Percentiles rank a stretch among this genome's conserved stretches.
phyloP scores from a whole-genome alignment of 495 filamentous ascomycete genomes.

The Xylaria palmicola region DNA sequence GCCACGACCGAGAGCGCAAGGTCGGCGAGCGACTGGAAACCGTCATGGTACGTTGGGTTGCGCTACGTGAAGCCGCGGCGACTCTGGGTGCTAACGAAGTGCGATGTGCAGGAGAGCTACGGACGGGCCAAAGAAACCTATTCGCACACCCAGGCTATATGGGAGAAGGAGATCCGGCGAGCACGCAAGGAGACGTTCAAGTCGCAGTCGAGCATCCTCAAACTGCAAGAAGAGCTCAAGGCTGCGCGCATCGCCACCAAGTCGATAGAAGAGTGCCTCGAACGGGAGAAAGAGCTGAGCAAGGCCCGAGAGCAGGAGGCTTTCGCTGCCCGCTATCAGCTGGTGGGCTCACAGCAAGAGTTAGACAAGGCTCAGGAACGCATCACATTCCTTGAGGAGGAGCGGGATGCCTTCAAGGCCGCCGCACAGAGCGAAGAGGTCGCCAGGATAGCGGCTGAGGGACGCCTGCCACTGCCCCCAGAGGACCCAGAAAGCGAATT shows the following conservation, averaged over 20 bases:
- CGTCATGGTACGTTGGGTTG: constrained; percentile 57
- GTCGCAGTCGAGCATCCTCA: constrained; percentile 70
- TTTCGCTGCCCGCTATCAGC: constrained; percentile 69
- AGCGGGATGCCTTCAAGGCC: constrained; percentile 64
- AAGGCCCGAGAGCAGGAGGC: constrained; percentile 68
- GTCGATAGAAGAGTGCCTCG: constrained; percentile 39
- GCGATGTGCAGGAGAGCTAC: constrained; percentile 62
- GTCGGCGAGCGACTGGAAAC: constrained; percentile 76
- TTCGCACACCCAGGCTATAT: constrained; percentile 67
- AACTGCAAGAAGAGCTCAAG: constrained; percentile 82
- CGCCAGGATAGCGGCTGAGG: constrained; percentile 62
- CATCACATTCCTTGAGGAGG: constrained; percentile 65
- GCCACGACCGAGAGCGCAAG: constrained; percentile 67
- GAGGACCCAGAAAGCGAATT: constrained; percentile 44
- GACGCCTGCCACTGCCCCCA: constrained; percentile 58
- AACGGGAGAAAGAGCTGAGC: constrained; percentile 48
- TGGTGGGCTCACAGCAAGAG: constrained; percentile 74
- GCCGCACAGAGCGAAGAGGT: constrained; percentile 58
- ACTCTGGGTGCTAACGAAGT: background rate
- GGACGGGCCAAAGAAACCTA: constrained; percentile 73
- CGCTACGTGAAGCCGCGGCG: background rate
- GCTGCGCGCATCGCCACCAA: constrained; percentile 53
- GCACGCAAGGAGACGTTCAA: constrained; percentile 86
- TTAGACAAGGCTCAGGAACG: constrained; percentile 62
- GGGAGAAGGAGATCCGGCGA: constrained; percentile 81